These are phyloP conservation scores for Flagelloscypha sp. DNA, from an alignment of 768 basidiomycete species.

Conservation along the genomic window DNA sequence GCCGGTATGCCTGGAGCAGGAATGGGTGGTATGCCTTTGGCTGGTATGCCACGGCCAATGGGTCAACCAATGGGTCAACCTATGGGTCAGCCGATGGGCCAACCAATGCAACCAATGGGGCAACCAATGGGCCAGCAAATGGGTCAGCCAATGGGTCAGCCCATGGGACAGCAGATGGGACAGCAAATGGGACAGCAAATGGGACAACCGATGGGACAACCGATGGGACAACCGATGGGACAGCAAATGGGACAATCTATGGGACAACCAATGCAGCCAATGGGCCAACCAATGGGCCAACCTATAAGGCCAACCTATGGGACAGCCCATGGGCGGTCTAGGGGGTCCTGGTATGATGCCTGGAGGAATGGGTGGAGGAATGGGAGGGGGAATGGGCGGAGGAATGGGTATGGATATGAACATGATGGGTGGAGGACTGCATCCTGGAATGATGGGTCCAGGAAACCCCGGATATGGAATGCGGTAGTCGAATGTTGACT, in stretches of 20 bases:
- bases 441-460: too few species aligned
- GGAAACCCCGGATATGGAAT: too few species aligned
- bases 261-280: conserved; percentile 15
- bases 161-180: conserved; percentile 20
- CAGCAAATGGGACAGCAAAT: conserved; percentile 18
- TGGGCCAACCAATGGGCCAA: conserved; percentile 13
- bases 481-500: too few species aligned
- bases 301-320: conserved; percentile 17
- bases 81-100: too few species aligned
- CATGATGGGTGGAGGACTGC: conserved; percentile 16
- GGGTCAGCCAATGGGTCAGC: too few species aligned
- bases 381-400: conserved; percentile 19
- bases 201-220: conserved; percentile 17
- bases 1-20: too few species aligned
- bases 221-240: conserved; percentile 19
- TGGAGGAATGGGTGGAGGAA: conserved; percentile 14
- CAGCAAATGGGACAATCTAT: conserved; percentile 16
- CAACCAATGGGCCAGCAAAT: too few species aligned
- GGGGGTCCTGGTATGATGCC: conserved; percentile 21
- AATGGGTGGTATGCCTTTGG: too few species aligned
- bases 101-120: too few species aligned
- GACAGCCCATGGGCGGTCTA: conserved; percentile 22
- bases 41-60: too few species aligned
- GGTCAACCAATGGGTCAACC: too few species aligned
- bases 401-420: conserved; percentile 23